These are phyloP conservation scores for Capronia coronata DNA, from an alignment of 2,329 filamentous ascomycete genomes.

Conservation along the genomic window DNA sequence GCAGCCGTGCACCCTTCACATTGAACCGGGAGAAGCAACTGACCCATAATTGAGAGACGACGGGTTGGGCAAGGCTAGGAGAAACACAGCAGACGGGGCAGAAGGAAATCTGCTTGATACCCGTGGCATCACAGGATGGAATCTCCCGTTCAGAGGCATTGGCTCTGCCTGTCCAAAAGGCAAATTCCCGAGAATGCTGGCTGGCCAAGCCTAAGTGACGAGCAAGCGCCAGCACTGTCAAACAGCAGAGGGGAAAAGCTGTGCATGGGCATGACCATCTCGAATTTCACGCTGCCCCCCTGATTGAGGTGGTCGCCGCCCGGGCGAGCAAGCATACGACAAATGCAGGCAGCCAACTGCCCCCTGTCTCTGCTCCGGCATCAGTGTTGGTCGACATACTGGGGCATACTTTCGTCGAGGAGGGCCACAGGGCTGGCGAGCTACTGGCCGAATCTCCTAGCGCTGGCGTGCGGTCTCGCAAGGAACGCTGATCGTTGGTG, in stretches of 20 bases:
- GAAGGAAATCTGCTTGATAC: neutral
- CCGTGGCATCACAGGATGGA: slow-evolving; percentile 1
- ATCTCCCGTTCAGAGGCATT: slow-evolving; percentile 6
- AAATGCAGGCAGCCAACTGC: slow-evolving; percentile 11
- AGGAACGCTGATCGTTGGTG: slow-evolving; percentile 29
- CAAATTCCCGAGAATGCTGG: slow-evolving; percentile 1
- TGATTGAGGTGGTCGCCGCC: neutral
- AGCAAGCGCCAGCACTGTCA: slow-evolving; percentile 1
- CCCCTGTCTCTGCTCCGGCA: neutral
- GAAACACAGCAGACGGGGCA: slow-evolving; percentile 12
- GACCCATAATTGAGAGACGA: neutral
- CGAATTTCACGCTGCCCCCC: slow-evolving; percentile 6
- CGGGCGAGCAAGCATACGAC: neutral
- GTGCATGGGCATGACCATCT: slow-evolving; percentile 13
- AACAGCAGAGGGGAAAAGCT: slow-evolving; percentile 7
- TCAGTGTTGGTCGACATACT: neutral
- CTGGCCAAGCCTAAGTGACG: slow-evolving; percentile 10
- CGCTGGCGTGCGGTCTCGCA: slow-evolving; percentile 23
- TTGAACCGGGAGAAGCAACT: neutral
- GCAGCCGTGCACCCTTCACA: slow-evolving; percentile 1
- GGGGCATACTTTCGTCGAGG: neutral
- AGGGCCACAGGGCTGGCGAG: neutral
- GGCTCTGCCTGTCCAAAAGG: slow-evolving; percentile 1
- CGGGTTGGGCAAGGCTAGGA: neutral
- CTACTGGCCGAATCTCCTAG: slow-evolving; percentile 18